Evolutionary conservation across 2,329 filamentous ascomycete genomes (phyloP).

Genomic region (Cylindrodendrum hubeiense): DNA sequence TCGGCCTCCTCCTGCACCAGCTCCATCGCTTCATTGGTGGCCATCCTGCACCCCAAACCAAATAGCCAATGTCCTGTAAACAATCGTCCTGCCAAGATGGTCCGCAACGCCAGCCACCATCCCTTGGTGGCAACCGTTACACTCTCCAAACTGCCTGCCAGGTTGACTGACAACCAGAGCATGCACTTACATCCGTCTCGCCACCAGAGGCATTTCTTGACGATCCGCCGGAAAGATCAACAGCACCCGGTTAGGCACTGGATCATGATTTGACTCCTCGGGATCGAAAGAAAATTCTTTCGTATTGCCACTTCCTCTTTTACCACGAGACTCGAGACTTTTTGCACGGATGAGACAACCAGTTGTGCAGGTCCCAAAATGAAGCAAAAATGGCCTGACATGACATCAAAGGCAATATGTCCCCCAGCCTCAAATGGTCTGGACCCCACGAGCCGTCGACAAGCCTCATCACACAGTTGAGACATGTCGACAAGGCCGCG

Average conservation of each 20-base stretch:
- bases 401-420: constrained; percentile 16
- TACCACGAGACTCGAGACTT: not conserved
- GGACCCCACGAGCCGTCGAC: constrained; percentile 13
- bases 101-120: constrained; percentile 31
- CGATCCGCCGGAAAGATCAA: constrained; percentile 35
- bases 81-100: constrained; percentile 24
- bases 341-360: not conserved
- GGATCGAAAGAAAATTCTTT: constrained; percentile 26
- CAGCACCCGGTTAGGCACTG: constrained; percentile 17
- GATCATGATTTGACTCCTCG: constrained; percentile 25
- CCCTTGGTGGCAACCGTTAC: constrained; percentile 39
- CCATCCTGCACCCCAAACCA: constrained; percentile 33
- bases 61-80: constrained; percentile 36
- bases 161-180: constrained; percentile 16
- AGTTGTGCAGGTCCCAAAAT: constrained; percentile 8
- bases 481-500: constrained; percentile 25
- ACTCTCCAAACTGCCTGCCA: constrained; percentile 20
- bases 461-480: constrained; percentile 24
- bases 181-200: constrained; percentile 29
- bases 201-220: constrained; percentile 32
- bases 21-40: constrained; percentile 36
- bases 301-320: constrained; percentile 29
- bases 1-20: constrained; percentile 27
- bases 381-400: constrained; percentile 16
- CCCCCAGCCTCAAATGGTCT: constrained; percentile 6